Conservation (phyloP, 2,329 filamentous ascomycete species). For the Sporothrix variecibatus region DNA sequence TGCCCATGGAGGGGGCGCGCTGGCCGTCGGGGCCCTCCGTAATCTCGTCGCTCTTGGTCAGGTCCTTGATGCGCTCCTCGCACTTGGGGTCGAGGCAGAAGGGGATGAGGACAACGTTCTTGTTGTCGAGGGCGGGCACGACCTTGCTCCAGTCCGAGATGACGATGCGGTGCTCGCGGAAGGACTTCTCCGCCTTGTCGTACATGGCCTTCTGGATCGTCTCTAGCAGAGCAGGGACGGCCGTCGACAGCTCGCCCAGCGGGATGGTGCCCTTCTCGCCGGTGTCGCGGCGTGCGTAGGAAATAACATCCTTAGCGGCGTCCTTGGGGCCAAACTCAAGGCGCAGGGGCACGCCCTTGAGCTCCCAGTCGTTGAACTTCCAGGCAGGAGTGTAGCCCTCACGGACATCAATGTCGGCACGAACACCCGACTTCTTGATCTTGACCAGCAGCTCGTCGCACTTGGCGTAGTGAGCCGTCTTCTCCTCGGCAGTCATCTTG, state of each 20-base stretch:
- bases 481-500: constrained; percentile 79
- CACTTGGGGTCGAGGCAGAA: constrained; percentile 81
- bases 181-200: constrained; percentile 73
- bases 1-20: constrained; percentile 61
- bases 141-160: constrained; percentile 91
- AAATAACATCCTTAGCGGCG: constrained; percentile 79
- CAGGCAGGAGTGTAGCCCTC: constrained; percentile 92
- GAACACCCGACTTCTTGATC: constrained; percentile 72
- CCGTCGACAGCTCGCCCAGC: constrained; percentile 70
- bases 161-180: constrained; percentile 76
- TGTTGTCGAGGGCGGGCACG: constrained; percentile 82
- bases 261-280: constrained; percentile 79
- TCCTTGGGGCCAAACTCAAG: constrained; percentile 97
- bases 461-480: constrained; percentile 72
- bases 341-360: constrained; percentile 91
- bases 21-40: constrained; percentile 53
- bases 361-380: constrained; percentile 99
- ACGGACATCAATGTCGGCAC: constrained; percentile 78
- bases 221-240: constrained; percentile 80
- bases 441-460: constrained; percentile 69
- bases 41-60: constrained; percentile 73
- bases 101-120: constrained; percentile 91
- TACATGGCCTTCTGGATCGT: constrained; percentile 85
- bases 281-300: constrained; percentile 83
- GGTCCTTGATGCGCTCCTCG: constrained; percentile 92